Base-by-base conservation (phyloP, 2,329 filamentous ascomycete genomes). In the Cladosporium colombiae region DNA sequence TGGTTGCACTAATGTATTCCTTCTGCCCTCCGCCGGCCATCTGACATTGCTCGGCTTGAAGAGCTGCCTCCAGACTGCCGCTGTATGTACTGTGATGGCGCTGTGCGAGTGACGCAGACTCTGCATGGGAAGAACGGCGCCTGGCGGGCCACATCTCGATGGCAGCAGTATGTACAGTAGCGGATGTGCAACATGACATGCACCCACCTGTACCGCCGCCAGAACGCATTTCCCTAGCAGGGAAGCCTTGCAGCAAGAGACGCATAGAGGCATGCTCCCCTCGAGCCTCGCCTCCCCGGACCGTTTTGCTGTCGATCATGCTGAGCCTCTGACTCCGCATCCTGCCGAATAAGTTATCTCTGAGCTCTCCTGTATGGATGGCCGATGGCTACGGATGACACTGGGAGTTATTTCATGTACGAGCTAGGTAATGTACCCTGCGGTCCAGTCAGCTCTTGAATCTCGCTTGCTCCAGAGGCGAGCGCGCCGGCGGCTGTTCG, bases 381-480 rank as follows among this genome's bases (percentile, higher is more conserved):
- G 40, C n/a, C 21, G 40, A 21, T 10, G 40, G 40, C 40, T 8
- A 46, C 40, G 40, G 37, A 44, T 44, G 18, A 5, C n/a, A 46
- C 40, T 46, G 35, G 35, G 35, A 21, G 10, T 21, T 46, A 46
- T 21, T 21, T 21, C 40, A 46, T 46, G 14, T 5, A 23, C n/a
- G 40, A 46, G 40, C n/a, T 46, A 21, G 40, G 40, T 46, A 40
- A 40, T 16, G 35, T 52, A 31, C 23, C 27, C 25, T 33, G 21
- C 18, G 52, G 29, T 23, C 52, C 52, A 31, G 55, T 33, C 44
- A 50, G 59, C 46, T 49, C 46, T 53, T 21, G 60, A 53, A 62
- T 53, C 46, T 62, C 60, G 60, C 46, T 40, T 62, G 60, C 60
- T 49, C 18, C 52, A 55, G 35, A 40, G 52, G 52, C 52, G 52